Evolutionary conservation across 1,284 basidiomycete genomes (phyloP), one percentile per base, ranked within the genome.

Genomic region (Trametes versicolor): DNA sequence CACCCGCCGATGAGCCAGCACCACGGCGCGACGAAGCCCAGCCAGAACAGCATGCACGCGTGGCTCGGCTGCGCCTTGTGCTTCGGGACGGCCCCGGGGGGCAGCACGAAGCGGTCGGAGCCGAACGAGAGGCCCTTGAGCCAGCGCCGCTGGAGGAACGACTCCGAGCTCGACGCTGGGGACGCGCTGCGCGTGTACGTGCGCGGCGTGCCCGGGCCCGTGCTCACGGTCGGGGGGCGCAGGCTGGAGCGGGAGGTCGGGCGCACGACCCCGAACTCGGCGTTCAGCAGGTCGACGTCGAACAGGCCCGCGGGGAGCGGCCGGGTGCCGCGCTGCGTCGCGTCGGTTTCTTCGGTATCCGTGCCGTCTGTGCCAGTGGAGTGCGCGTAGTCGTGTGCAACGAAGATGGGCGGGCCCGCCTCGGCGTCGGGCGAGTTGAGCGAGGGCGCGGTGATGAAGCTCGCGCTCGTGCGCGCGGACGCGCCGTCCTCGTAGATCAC

Each of bases 1-100:
- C 90, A 92, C 2, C 90, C 90, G 0, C 90, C 90, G 17, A 92
- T 81, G 41, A 92, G 81, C 90, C 90, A 92, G 70, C 73, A 92
- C 82, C 76, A 91, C 58, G 74, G 90, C 77, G 76, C 84, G 47
- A 90, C 62, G 69, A 92, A 92, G 1, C 90, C 90, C 0, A 87
- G 65, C 87, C 88, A 92, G 77, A 92, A 92, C 13, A 90, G 77
- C 71, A 88, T 82, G 72, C 84, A 84, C 21, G 88, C 81, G 2
- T 76, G 72, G 21, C 75, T 64, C 10, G 76, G 71, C 43, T 43
- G 52, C 27, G 10, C 2, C 10, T 47, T 12, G 19, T 17, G 17
- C 25, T 34, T 25, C 36, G 54, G 59, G 37, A 29, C 43, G 23
- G 63, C 8, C 17, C 21, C 25, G 47, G 67, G 58, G 43, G 68